These are phyloP conservation scores for Pythium sukuiense DNA, from an alignment of 352 stramenopile species.

Conservation along the genomic window DNA sequence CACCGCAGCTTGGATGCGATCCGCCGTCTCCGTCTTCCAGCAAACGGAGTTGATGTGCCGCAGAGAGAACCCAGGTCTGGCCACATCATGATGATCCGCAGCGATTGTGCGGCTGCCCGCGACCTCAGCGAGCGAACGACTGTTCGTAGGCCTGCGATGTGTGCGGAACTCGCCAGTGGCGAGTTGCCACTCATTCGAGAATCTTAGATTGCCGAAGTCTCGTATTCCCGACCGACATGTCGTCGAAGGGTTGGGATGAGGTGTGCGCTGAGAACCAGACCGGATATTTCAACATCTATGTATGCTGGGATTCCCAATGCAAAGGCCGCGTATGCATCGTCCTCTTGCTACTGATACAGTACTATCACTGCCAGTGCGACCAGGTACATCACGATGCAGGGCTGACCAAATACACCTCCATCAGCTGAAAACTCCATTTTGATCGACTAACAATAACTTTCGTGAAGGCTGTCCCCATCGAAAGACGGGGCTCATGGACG, in stretches of 20 bases:
- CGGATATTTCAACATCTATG: neutral
- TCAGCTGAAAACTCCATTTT: neutral
- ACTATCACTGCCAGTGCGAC: neutral
- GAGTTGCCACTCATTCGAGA: neutral
- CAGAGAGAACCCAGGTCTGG: neutral
- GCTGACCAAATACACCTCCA: no score
- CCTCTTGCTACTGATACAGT: neutral
- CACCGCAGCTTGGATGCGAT: neutral
- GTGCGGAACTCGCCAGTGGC: neutral
- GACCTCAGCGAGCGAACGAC: neutral
- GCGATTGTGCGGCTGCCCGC: neutral
- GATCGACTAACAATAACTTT: neutral
- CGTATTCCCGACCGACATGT: neutral
- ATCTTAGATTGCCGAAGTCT: neutral
- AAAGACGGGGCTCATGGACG: neutral
- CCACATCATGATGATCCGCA: neutral
- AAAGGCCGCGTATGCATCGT: neutral
- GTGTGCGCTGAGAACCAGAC: neutral
- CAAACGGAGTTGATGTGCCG: neutral
- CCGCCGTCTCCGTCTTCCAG: neutral
- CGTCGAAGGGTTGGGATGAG: neutral
- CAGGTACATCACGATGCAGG: no score
- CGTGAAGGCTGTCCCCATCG: neutral
- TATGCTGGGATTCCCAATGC: neutral
- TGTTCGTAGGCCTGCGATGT: conserved; percentile 1